Evolutionary conservation across 1,284 basidiomycete species (phyloP), one percentile per base, ranked within the genome.

Genomic region (Rhodotorula mucilaginosa): DNA sequence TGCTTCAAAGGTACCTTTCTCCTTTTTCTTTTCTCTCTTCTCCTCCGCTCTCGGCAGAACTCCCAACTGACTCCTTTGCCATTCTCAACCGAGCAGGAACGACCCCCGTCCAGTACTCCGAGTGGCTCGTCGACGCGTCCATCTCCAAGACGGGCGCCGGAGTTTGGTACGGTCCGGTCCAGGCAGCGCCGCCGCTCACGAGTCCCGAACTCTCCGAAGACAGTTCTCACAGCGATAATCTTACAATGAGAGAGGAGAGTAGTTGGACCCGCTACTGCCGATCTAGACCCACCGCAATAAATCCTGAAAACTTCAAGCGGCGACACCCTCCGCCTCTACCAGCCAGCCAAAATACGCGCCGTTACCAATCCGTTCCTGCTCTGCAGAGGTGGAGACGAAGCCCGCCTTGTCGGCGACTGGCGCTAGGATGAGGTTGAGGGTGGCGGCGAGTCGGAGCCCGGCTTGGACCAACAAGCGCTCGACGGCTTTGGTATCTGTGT

Each of bases 391-490:
- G 26, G n/a, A 12, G 3, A 13, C 1, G 29, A 51, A 31, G 44
- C 59, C 66, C 4, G 34, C n/a, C 26, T 51, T 46, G 1, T 5
- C 48, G 0, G 68, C 65, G 26, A 56, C 58, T 4, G 54, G 59
- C 6, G 48, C 73, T 16, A 79, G 63, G 46, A 79, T 69, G 16
- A 77, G 69, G 65, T 82, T 82, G 65, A 82, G 76, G 0, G 79
- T 73, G 1, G 80, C 79, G 39, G 81, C 81, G n/a, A 82, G 76
- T 21, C 81, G 72, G 29, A 82, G 61, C 1, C 81, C 81, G n/a
- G 75, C 81, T 69, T 78, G 79, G 0, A 79, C 79, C 7, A 82
- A 74, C 54, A 80, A 76, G 57, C 76, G 75, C 66, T 81, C 80
- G 54, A 82, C 74, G 31, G 81, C 65, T 70, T 79, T 79, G 67